Conservation (phyloP, 768 basidiomycete genomes). For the Melanogaster broomeanus region DNA sequence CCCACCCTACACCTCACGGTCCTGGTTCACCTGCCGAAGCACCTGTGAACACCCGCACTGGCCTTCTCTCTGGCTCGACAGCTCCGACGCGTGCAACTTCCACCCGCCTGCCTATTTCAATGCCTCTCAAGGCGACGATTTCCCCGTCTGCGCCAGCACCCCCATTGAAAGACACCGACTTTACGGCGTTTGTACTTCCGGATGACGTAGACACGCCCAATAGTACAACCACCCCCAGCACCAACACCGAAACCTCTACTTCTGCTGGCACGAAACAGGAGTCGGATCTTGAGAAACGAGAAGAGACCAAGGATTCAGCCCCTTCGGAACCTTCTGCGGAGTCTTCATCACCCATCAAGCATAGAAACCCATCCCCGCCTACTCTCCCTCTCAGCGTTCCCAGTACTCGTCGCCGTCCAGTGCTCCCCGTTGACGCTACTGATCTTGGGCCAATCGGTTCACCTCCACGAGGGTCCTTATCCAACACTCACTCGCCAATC, state of each 20-base stretch:
- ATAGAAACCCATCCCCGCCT: constrained; percentile 42
- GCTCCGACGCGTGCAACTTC: constrained; percentile 60
- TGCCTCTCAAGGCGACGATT: constrained; percentile 70
- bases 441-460: constrained; percentile 87
- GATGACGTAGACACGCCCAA: constrained; percentile 48
- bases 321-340: constrained; percentile 9
- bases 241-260: constrained; percentile 7
- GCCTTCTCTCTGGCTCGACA: constrained; percentile 55
- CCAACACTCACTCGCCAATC: constrained; percentile 58
- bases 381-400: constrained; percentile 55
- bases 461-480: constrained; percentile 54
- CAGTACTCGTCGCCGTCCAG: constrained; percentile 49
- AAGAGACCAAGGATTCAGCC: not conserved
- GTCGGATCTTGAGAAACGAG: constrained; percentile 12
- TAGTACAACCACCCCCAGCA: constrained; percentile 1
- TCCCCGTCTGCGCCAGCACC: constrained; percentile 82
- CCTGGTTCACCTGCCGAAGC: constrained; percentile 9
- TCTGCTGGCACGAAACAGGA: constrained; percentile 1
- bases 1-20: constrained; percentile 22
- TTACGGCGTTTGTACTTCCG: constrained; percentile 65
- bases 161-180: constrained; percentile 73
- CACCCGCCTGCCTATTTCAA: constrained; percentile 61
- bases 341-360: constrained; percentile 11
- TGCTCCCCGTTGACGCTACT: constrained; percentile 37
- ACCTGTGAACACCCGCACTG: constrained; percentile 14